Evolutionary conservation across 1,139 yeast species (phyloP).

Genomic region (Arxiozyma slooffiae): DNA sequence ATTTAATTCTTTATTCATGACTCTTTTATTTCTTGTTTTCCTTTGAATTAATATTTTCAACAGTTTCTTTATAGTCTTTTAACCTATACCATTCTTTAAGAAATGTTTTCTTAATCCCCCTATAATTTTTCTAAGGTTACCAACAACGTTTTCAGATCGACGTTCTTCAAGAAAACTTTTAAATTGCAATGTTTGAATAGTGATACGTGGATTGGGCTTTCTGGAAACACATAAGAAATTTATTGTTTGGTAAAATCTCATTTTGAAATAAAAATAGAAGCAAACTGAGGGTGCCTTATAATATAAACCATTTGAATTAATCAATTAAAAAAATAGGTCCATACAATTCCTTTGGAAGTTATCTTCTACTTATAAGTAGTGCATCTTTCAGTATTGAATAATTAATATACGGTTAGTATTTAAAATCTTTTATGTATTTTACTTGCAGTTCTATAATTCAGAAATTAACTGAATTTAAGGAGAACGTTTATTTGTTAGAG

Average conservation of each 20-base stretch:
- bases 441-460: background rate
- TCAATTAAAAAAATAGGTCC: conserved; percentile 6
- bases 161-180: conserved; percentile 23
- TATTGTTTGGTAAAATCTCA: conserved; percentile 38
- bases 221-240: conserved; percentile 39
- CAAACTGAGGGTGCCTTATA: conserved; percentile 19
- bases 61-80: conserved; percentile 18
- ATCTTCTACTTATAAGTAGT: background rate
- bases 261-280: conserved; percentile 28
- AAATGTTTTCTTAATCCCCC: conserved; percentile 34
- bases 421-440: background rate
- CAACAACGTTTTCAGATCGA: conserved; percentile 5
- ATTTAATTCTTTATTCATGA: conserved; percentile 1
- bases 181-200: conserved; percentile 16
- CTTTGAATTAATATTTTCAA: background rate
- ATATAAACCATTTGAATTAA: conserved; percentile 11
- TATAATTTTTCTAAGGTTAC: conserved; percentile 17
- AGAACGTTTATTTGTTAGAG: too few relatives aligned
- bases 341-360: conserved; percentile 5
- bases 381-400: background rate
- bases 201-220: conserved; percentile 43
- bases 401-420: background rate
- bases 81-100: conserved; percentile 24
- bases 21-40: background rate
- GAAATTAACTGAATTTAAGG: too few relatives aligned